Base-by-base conservation (phyloP, 2,329 filamentous ascomycete genomes). In the Diaporthe sp. region DNA sequence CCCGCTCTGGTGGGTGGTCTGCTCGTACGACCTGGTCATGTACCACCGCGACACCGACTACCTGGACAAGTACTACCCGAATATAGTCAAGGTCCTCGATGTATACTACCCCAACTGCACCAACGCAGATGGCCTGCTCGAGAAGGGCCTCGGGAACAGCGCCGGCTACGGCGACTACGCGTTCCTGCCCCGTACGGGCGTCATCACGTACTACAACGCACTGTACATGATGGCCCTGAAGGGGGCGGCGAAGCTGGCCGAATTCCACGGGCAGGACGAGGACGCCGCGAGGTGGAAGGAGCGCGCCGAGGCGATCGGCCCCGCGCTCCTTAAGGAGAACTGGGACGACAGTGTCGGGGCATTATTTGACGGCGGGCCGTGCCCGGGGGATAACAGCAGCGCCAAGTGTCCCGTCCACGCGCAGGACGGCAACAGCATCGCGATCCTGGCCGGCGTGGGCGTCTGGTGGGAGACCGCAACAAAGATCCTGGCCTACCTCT, bases 201-300 rank as follows among this genome's bases (percentile, higher is more conserved):
- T 86, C 1, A 85, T 88, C 31, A 88, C 87, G 0, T 90, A 90
- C 76, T 89, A 89, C 84, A 90, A 87, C 75, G 87, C 86, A 0
- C 82, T 89, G 4, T 89, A 89, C 73, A 84, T 88, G 3, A 82
- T 86, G 9, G 87, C 88, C 0, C 82, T 89, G 1, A 79, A 81
- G 1, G 82, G 84, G n/a, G 86, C 87, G 8, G 86, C 87, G 2
- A 79, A 82, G 2, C 84, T 89, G 1, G 87, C 87, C 3, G 79
- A 78, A 0, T 79, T 79, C 9, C 77, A 85, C 3, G 81, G 78
- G 1, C 76, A 82, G 5, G 25, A 75, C 0, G 75, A 72, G 12
- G 86, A 88, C 74, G 85, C 84, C 0, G 58, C 75, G 12, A 81
- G 84, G 15, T 89, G 87, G 88, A 79, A 78, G 3, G 68, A 77